Base-by-base conservation (phyloP, 495 filamentous ascomycete species). In the Aspergillus homomorphus region DNA sequence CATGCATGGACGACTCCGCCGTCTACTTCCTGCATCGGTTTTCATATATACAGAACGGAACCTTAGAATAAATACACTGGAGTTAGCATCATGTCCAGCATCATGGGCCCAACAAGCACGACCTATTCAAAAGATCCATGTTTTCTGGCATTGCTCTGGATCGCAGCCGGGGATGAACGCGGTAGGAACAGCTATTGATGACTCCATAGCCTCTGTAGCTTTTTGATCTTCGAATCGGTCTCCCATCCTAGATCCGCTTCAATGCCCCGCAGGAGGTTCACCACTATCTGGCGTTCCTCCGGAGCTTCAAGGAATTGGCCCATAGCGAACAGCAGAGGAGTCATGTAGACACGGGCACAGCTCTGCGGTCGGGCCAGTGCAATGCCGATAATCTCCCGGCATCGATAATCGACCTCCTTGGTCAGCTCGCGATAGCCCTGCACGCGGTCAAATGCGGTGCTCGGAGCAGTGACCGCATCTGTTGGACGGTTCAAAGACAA, bases 91-190 rank as follows among this genome's bases (percentile, higher is more conserved):
- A 45, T 45, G 44, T 45, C n/a, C 18, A 45, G 21, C 15, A 45
- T n/a, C n/a, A 19, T 19, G 8, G 44, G 14, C 16, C 18, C 26
- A 28, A 28, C 9, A 28, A 28, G 26, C 26, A 28, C 38, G 68
- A 64, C 77, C 81, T 82, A 58, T 82, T 83, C 57, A 77, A 80
- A 0, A 82, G 63, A 57, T 87, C 85, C 71, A 87, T 87, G 33
- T 84, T 80, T 4, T 86, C 74, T 3, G 84, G 86, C 58, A 84
- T 83, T 42, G 78, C n/a, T n/a, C n/a, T n/a, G n/a, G n/a, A n/a
- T n/a, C n/a, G n/a, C n/a, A 72, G 14, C 87, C 82, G 58, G 86
- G 78, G 65, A 87, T 81, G 76, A 80, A 3, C 85, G 70, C 0
- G n/a, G n/a, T 18, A 38, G 26, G 24, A 23, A 20, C 24, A 30